Conservation (phyloP, 116 monocot species). For the Posidonia oceanica region DNA sequence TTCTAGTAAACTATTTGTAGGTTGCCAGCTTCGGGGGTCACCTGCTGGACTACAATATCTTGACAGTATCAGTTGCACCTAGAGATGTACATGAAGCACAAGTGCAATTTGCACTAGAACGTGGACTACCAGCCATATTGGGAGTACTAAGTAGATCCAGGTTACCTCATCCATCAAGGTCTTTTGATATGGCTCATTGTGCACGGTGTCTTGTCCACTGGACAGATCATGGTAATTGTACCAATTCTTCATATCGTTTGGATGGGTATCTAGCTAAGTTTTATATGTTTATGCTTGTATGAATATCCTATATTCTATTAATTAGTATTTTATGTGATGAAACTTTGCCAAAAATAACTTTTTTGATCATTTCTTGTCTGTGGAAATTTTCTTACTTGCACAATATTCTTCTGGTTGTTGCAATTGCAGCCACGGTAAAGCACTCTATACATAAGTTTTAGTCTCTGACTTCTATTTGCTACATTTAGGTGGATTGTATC, state of each 20-base stretch:
- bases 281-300: not conserved
- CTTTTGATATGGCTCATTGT: constrained; percentile 89
- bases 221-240: constrained; percentile 45
- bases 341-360: too few species aligned
- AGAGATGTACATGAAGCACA: constrained; percentile 82
- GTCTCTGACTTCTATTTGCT: not conserved
- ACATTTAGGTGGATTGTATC: constrained; percentile 43
- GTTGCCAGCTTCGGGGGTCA: constrained; percentile 81
- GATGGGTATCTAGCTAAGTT: not conserved
- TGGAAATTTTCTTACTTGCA: too few species aligned
- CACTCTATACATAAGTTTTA: too few species aligned
- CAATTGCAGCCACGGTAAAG: too few species aligned
- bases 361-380: too few species aligned
- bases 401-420: too few species aligned
- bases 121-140: constrained; percentile 76
- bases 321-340: too few species aligned
- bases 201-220: constrained; percentile 70
- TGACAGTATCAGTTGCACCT: constrained; percentile 81
- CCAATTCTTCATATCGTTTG: not conserved
- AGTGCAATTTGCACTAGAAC: constrained; percentile 88
- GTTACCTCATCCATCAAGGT: constrained; percentile 70
- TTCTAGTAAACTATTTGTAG: constrained; percentile 11
- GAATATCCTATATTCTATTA: not conserved
- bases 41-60: constrained; percentile 49
- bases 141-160: constrained; percentile 49